A percentile compares a stretch with the other conserved stretches of the same genome.
Evolutionary conservation across 129 eudicot species (phyloP).

Genomic region (Arctium minus): DNA sequence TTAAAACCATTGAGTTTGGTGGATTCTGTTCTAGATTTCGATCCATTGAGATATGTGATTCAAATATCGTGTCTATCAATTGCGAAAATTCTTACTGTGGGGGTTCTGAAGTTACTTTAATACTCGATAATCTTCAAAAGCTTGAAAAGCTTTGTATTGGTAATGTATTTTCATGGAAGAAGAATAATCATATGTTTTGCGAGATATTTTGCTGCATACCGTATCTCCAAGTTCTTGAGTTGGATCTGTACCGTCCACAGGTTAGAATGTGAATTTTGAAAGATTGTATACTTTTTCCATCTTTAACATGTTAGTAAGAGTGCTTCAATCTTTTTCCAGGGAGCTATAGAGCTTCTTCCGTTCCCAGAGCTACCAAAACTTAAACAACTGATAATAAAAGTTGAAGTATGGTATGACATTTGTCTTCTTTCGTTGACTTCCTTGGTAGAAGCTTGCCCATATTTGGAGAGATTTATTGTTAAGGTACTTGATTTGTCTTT

Average conservation of each 20-base stretch:
- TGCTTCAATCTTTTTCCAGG: conserved; percentile 10
- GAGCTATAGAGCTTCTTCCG: conserved; percentile 10
- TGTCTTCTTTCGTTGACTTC: conserved; percentile 33
- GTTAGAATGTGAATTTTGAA: conserved; percentile 5
- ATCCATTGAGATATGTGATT: conserved; percentile 17
- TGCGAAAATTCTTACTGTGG: not conserved
- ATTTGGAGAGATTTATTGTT: conserved; percentile 31
- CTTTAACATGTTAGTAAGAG: not conserved
- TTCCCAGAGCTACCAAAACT: conserved; percentile 38
- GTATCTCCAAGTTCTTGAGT: conserved; percentile 28
- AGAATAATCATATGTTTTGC: conserved; percentile 21
- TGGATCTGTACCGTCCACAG: conserved; percentile 25
- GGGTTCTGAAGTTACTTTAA: not conserved
- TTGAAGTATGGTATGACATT: conserved; percentile 17
- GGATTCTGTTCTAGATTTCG: conserved; percentile 10
- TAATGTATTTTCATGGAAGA: not conserved
- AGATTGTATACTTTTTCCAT: not conserved
- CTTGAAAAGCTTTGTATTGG: conserved; percentile 33
- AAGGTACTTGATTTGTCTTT: conserved; percentile 23
- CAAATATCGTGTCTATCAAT: conserved; percentile 27
- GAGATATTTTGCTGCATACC: conserved; percentile 27
- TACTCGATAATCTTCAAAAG: conserved; percentile 28
- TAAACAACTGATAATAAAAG: conserved; percentile 29
- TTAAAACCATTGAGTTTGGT: conserved; percentile 31
- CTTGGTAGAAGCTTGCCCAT: conserved; percentile 34